Evolutionary conservation across 169 alveolate species (phyloP), one percentile per base, ranked within the genome.

Genomic region (Theileria annulata): DNA sequence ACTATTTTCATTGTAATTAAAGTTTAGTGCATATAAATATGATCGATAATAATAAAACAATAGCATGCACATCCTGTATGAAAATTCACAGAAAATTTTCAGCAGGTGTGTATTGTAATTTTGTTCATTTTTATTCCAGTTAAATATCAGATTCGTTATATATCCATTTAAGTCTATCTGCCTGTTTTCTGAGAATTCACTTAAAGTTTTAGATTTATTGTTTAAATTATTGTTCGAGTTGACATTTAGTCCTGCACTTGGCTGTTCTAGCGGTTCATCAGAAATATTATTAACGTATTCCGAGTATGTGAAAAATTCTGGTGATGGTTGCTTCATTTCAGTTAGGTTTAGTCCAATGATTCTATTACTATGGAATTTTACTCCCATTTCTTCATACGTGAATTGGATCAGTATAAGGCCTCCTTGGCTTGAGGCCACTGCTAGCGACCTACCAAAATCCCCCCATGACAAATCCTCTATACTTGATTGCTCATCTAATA

Each of bases 401-500:
- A 84, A 59, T 75, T 84, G 86, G 0, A 84, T 54, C 66, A 84
- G 49, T 30, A 84, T 78, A 1, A 84, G 77, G 19, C 90, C 90
- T 23, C 90, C 90, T 35, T 77, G 87, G n/a, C 87, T 84, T 15
- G 86, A n/a, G 1, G 87, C 90, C 6, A 77, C 71, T 10, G 90
- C 90, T 19, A 84, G 82, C 75, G 83, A 84, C 67, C 58, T 84
- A 31, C 90, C 87, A 27, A 51, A 33, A 62, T 84, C 78, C 25
- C 90, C 90, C 90, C 90, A 84, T 15, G 90, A 74, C 28, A 84
- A 56, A 54, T 84, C 90, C 71, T 77, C 87, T 49, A 84, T 12
- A 37, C 87, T 77, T 48, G 80, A 68, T 51, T 84, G 90, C 48
- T 84, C 90, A 62, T 84, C 90, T 17, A 71, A 49, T 3, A 74